These are phyloP conservation scores for Trichoderma sp. DNA, from an alignment of 2,329 filamentous ascomycete species.

Conservation along the genomic window DNA sequence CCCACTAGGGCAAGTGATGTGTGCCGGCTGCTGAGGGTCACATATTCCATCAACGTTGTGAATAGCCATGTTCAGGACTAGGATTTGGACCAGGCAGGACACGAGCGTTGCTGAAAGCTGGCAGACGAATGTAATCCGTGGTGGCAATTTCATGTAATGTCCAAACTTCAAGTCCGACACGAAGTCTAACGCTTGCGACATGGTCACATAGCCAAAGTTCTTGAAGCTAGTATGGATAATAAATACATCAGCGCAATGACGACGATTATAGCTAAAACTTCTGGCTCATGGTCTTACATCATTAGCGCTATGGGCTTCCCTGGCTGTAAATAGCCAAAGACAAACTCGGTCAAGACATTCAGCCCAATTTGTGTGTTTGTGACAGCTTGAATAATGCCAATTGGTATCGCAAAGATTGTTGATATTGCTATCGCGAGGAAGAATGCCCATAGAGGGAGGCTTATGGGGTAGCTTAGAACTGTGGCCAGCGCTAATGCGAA, in stretches of 20 bases:
- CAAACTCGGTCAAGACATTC: too few relatives aligned
- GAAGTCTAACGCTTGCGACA: not conserved
- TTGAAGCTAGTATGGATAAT: not conserved
- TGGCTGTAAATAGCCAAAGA: too few relatives aligned
- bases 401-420: too few relatives aligned
- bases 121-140: not conserved
- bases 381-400: too few relatives aligned
- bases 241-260: not conserved
- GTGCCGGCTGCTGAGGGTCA: not conserved
- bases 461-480: too few relatives aligned
- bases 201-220: not conserved
- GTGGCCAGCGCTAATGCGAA: too few relatives aligned
- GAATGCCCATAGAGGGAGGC: too few relatives aligned
- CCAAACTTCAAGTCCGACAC: not conserved
- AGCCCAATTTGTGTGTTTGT: too few relatives aligned
- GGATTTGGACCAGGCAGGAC: not conserved
- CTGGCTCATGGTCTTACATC: too few relatives aligned
- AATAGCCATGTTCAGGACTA: not conserved
- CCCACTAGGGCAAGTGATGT: not conserved
- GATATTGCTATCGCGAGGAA: too few relatives aligned
- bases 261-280: not conserved
- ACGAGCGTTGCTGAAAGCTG: not conserved
- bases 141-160: not conserved
- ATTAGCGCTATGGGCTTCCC: too few relatives aligned
- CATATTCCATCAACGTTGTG: not conserved